Base-by-base conservation (phyloP, 305 asterid species). In the Solanum chacoense region DNA sequence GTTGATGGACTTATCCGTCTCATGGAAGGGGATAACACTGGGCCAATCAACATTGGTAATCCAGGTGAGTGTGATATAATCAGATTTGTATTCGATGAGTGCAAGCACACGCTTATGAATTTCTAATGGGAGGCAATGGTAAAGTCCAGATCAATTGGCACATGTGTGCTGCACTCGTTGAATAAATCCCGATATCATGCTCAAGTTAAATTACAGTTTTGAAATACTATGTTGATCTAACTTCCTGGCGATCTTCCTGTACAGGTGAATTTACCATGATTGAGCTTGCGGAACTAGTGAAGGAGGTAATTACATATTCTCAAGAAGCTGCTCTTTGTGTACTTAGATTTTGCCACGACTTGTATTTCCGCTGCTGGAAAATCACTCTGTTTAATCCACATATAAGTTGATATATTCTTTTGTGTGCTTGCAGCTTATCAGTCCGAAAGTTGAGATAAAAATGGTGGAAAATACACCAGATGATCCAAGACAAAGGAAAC, bases 381-480 rank as follows among this genome's bases (percentile, higher is more conserved):
- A 14, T 42, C 0, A 0, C 85, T 80, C 16, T 55, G 7, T 40
- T 7, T 24, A 79, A 38, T 24, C 85, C 18, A 50, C 63, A 50
- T 50, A 42, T 42, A 42, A 4, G 65, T 40, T 24, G 10, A 79
- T 1, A 80, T 20, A 28, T 29, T 72, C 9, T 3, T 28, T 6
- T 14, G n/a, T 72, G 28, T 75, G 2, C 29, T 83, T 45, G 91
- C 92, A 94, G 96, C 91, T 94, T 93, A 94, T 95, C 59, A 94
- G 92, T 77, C 95, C 98, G 2, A 87, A 91, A 8, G 94, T 93
- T 91, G 90, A 91, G 55, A 93, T 95, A 65, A 90, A 91, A 36
- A 93, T 86, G 8, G 95, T 95, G 87, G 95, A 94, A 90, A 95
- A 94, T 93, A 95, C 96, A 1, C 98, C 96, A 3, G 98, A 95